Percentiles rank a stretch among this genome's conserved stretches.
Conservation (phyloP, 2,329 filamentous ascomycete species). For the Dendrostoma leiphaemia region DNA sequence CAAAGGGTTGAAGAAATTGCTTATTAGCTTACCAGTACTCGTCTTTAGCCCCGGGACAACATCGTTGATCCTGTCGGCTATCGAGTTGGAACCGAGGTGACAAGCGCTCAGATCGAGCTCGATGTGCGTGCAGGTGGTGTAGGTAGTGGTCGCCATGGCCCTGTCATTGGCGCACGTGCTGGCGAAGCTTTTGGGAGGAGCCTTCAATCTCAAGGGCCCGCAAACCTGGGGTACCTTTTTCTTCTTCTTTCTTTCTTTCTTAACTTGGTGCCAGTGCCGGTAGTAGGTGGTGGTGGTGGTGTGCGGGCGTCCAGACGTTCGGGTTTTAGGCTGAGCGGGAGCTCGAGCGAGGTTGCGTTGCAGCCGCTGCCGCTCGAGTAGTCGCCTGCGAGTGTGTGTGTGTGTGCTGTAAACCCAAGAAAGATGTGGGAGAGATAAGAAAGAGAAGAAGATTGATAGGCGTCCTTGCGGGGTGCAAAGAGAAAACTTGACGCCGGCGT, state of each 20-base stretch:
- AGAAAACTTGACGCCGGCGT: too few species aligned
- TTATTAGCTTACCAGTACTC: constrained; percentile 49
- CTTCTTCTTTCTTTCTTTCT: not conserved
- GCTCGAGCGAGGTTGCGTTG: too few species aligned
- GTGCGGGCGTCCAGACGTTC: constrained; percentile 6
- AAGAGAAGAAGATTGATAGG: not conserved
- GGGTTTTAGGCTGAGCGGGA: not conserved
- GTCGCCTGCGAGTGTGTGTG: not conserved
- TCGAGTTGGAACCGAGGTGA: constrained; percentile 38
- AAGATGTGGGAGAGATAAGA: not conserved
- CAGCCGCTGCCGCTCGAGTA: not conserved
- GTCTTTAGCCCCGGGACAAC: constrained; percentile 57
- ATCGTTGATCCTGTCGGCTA: constrained; percentile 53
- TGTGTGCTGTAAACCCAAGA: not conserved
- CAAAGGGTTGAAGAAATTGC: constrained; percentile 22
- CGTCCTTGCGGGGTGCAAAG: too few species aligned
- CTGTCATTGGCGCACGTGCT: constrained; percentile 6
- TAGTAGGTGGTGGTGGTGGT: not conserved
- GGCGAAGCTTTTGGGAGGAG: not conserved
- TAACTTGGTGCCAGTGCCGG: too few species aligned
- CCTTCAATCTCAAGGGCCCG: not conserved
- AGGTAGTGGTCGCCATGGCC: constrained; percentile 17
- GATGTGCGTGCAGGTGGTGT: constrained; percentile 17
- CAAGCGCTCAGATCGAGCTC: constrained; percentile 50
- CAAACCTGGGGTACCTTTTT: too few species aligned